phyloP scores from a whole-genome alignment of 1,284 basidiomycete genomes.

The Ceratobasidium sp. region DNA sequence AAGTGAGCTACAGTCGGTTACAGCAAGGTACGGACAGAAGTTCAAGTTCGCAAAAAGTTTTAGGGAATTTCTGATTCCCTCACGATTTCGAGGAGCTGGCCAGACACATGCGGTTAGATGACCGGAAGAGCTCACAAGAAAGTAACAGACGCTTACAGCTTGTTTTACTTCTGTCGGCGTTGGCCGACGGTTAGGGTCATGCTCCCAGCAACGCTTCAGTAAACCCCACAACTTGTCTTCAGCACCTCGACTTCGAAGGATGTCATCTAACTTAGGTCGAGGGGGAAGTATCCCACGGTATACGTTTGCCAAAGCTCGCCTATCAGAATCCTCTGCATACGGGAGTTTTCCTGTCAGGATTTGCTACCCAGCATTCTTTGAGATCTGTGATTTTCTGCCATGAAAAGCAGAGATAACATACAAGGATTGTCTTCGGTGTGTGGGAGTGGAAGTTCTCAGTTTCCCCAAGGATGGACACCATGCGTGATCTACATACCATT shows the following conservation, averaged over 20 bases:
- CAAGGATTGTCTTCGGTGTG: slow-evolving; percentile 12
- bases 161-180: slow-evolving; percentile 8
- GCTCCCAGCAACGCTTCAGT: slow-evolving; percentile 17
- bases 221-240: slow-evolving; percentile 11
- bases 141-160: slow-evolving; percentile 10
- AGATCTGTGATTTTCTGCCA: background rate
- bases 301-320: background rate
- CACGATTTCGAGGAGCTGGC: too few species aligned
- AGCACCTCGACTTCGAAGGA: background rate
- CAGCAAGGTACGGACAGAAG: too few species aligned
- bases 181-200: slow-evolving; percentile 3
- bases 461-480: background rate
- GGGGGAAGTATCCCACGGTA: background rate
- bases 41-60: too few species aligned
- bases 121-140: too few species aligned
- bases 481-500: slow-evolving; percentile 17
- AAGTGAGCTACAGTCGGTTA: too few species aligned
- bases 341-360: slow-evolving; percentile 1
- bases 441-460: background rate
- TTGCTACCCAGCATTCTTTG: background rate
- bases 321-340: background rate
- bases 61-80: too few species aligned
- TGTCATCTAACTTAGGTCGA: background rate
- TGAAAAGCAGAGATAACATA: slow-evolving; percentile 1
- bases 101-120: too few species aligned